Evolutionary conservation across 2,329 filamentous ascomycete species (phyloP).

Genomic region (Pezicula rhizophila): DNA sequence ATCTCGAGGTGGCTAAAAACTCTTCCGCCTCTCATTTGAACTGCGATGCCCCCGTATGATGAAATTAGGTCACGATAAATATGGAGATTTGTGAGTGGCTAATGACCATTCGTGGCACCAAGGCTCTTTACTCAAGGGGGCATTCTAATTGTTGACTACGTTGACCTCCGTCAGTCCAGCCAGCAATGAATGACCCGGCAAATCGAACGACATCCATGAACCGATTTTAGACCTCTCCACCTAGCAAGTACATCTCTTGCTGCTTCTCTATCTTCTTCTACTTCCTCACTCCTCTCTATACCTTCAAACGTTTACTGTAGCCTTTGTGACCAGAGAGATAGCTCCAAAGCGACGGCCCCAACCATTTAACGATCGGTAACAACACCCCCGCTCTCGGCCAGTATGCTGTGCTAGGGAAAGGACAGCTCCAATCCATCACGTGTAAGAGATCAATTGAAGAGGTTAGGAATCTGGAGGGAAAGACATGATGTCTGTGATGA

Average conservation of each 20-base stretch:
- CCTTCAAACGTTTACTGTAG: not conserved
- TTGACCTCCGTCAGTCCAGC: not conserved
- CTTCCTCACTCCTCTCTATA: not conserved
- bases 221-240: constrained; percentile 1
- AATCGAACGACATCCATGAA: not conserved
- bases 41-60: not conserved
- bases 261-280: not conserved
- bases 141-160: not conserved
- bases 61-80: not conserved
- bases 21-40: not conserved
- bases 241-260: not conserved
- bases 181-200: not conserved
- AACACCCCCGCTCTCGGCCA: not conserved
- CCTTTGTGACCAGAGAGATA: not conserved
- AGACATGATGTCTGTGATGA: constrained; percentile 19
- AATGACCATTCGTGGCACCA: not conserved
- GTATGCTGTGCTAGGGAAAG: not conserved
- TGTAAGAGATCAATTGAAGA: not conserved
- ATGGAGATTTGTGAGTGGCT: too few relatives aligned
- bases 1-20: not conserved
- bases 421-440: constrained; percentile 1
- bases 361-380: not conserved
- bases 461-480: not conserved
- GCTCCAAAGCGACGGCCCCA: too few relatives aligned
- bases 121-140: not conserved